phyloP scores from a whole-genome alignment of 768 basidiomycete genomes.

The Xerocomellus amylosporus region DNA sequence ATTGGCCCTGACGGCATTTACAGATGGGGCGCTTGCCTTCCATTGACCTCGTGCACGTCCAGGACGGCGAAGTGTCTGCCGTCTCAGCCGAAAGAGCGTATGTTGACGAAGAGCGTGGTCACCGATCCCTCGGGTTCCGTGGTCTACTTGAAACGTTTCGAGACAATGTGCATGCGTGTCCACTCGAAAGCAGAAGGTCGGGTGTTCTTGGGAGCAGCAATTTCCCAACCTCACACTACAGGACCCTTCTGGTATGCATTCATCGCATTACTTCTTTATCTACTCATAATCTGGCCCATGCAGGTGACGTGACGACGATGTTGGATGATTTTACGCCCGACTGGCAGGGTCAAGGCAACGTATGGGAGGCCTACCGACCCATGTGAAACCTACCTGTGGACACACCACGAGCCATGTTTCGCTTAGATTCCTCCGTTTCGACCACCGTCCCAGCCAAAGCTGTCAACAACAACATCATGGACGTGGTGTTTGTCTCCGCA shows the following conservation, averaged over 20 bases:
- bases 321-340: constrained; percentile 73
- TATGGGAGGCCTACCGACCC: constrained; percentile 95
- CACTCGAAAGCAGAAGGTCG: constrained; percentile 94
- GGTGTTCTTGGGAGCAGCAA: constrained; percentile 88
- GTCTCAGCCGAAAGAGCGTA: constrained; percentile 55
- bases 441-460: constrained; percentile 54
- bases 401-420: background rate
- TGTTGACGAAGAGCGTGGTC: constrained; percentile 67
- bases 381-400: constrained; percentile 51
- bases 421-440: constrained; percentile 65
- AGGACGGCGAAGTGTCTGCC: constrained; percentile 56
- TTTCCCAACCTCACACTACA: constrained; percentile 66
- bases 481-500: constrained; percentile 79
- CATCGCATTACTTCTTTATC: background rate
- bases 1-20: background rate
- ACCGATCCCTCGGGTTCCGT: constrained; percentile 74
- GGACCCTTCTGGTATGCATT: constrained; percentile 32
- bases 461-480: constrained; percentile 82
- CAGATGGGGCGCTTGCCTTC: constrained; percentile 79
- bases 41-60: constrained; percentile 79
- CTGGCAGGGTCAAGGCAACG: constrained; percentile 79
- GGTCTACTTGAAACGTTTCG: constrained; percentile 72
- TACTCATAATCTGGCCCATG: background rate
- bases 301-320: constrained; percentile 53
- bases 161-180: constrained; percentile 57